Conservation (phyloP, 805 yeast species). For the Saturnispora galanensis region DNA sequence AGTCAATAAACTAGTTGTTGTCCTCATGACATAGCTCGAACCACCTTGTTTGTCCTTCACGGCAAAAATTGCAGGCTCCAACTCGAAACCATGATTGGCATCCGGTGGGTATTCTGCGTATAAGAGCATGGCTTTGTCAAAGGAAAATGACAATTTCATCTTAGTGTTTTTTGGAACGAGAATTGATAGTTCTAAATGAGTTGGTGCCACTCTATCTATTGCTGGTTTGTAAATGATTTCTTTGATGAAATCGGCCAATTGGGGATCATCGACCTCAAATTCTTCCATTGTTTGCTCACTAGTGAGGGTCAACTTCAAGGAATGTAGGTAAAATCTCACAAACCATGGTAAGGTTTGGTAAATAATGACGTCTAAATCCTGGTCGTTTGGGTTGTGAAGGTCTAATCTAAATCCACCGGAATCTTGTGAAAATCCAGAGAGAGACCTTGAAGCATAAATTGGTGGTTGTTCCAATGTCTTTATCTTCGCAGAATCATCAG, state of each 20-base stretch:
- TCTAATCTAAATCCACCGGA: constrained; percentile 80
- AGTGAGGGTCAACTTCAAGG: constrained; percentile 35
- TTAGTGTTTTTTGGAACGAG: constrained; percentile 55
- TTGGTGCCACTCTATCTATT: constrained; percentile 67
- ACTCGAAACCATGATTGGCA: constrained; percentile 95
- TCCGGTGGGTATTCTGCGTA: constrained; percentile 98
- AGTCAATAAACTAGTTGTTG: constrained; percentile 77
- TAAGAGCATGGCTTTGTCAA: constrained; percentile 77
- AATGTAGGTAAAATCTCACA: constrained; percentile 71
- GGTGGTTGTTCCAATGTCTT: constrained; percentile 43
- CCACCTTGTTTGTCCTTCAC: constrained; percentile 29
- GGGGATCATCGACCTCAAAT: constrained; percentile 18
- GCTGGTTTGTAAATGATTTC: constrained; percentile 65
- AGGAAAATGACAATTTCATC: constrained; percentile 57
- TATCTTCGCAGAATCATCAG: constrained; percentile 38
- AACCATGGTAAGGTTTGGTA: constrained; percentile 91
- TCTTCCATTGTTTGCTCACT: constrained; percentile 11
- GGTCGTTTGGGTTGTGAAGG: constrained; percentile 53
- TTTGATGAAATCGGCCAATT: constrained; percentile 32
- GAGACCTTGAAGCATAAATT: constrained; percentile 66
- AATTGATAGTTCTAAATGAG: constrained; percentile 66
- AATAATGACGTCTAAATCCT: constrained; percentile 44
- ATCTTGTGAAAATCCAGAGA: constrained; percentile 88
- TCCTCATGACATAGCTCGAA: constrained; percentile 47
- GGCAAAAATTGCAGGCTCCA: constrained; percentile 80